Evolutionary conservation across 2,329 filamentous ascomycete genomes (phyloP).

Genomic region (Penicillium polonicum): DNA sequence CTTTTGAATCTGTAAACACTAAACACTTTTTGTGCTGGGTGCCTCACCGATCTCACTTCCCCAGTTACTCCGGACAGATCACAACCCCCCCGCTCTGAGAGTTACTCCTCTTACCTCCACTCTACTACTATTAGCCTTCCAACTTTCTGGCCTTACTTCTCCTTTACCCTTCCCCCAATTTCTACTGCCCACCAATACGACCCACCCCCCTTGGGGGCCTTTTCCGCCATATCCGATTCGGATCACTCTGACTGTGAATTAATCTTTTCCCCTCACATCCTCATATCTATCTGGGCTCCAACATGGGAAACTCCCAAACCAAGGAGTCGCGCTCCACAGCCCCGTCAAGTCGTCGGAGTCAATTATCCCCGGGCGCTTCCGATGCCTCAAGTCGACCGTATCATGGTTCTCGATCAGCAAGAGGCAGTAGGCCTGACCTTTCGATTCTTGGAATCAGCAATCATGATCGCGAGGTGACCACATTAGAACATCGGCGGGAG

Average conservation of each 20-base stretch:
- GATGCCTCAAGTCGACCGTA: conserved; percentile 33
- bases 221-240: conserved; percentile 7
- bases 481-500: conserved; percentile 67
- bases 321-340: conserved; percentile 44
- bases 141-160: background rate
- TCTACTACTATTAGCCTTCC: background rate
- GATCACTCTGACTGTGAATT: conserved; percentile 8
- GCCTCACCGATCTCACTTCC: conserved; percentile 23
- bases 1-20: background rate
- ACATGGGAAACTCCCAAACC: conserved; percentile 50
- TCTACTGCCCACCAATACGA: background rate
- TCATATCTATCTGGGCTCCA: conserved; percentile 3
- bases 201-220: conserved; percentile 11
- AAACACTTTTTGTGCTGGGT: background rate
- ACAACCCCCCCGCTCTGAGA: conserved; percentile 12
- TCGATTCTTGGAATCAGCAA: conserved; percentile 58
- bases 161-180: background rate
- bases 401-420: conserved; percentile 46
- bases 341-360: conserved; percentile 30
- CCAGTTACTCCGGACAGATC: conserved; percentile 24
- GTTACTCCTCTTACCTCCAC: conserved; percentile 13
- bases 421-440: conserved; percentile 58
- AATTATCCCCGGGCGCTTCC: conserved; percentile 32
- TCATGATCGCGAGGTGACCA: conserved; percentile 51
- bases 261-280: background rate